These are phyloP conservation scores for Ilyonectria mors-panacis DNA, from an alignment of 2,329 filamentous ascomycete genomes.

Conservation along the genomic window DNA sequence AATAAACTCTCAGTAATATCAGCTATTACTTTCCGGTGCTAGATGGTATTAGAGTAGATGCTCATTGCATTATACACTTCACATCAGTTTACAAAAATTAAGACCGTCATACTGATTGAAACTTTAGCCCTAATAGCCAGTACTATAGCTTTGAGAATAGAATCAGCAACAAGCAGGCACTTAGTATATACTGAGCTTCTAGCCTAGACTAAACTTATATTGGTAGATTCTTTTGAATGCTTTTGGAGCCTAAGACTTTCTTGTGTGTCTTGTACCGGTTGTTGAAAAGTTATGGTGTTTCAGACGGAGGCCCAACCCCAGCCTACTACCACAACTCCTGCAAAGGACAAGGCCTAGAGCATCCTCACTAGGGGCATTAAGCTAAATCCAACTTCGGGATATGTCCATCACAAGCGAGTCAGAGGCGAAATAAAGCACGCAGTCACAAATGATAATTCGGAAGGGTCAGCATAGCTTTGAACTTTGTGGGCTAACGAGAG, in stretches of 20 bases:
- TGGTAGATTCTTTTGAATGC: conserved; percentile 8
- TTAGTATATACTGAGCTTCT: neutral
- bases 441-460: neutral
- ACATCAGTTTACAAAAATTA: conserved; percentile 8
- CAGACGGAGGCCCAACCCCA: neutral
- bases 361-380: conserved; percentile 1
- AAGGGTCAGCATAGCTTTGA: neutral
- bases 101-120: conserved; percentile 1
- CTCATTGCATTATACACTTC: neutral
- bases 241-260: conserved; percentile 2
- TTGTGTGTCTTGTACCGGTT: neutral
- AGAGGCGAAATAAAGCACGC: neutral
- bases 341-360: neutral
- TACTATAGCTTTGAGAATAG: neutral
- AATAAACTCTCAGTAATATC: conserved; percentile 1
- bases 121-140: neutral
- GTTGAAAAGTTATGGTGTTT: conserved; percentile 3
- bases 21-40: conserved; percentile 5
- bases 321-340: neutral
- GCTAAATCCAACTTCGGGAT: neutral
- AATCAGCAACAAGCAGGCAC: neutral
- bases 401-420: conserved; percentile 3
- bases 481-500: neutral
- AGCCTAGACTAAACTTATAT: conserved; percentile 6
- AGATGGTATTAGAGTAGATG: neutral